Evolutionary conservation across 73 alveolate species (phyloP), one percentile per base, ranked within the genome.

Genomic region (Paramecium caudatum): DNA sequence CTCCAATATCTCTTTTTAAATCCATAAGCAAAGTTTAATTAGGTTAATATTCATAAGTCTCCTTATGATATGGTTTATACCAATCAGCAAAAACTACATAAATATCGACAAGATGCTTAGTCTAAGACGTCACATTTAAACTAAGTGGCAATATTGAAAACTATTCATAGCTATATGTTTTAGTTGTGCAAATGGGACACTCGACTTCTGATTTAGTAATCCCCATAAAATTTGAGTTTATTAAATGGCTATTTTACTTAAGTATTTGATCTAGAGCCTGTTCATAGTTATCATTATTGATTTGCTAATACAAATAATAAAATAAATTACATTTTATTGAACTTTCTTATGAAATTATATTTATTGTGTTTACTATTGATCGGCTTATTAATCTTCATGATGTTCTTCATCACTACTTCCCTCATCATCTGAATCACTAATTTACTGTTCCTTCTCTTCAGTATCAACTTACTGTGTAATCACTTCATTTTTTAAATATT

Each of bases 171-270:
- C 81, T 86, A 37, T 47, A 19, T 3, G 93, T 62, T 37, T 47
- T 46, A 16, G 39, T 37, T 21, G 49, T 36, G 65, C 93, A 86
- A 25, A 62, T 63, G 9, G 93, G 82, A 33, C 93, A 86, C 43
- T 78, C 80, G 25, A 86, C 33, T 41, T 61, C 50, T 0, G 93
- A 86, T 63, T 47, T 37, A 34, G 46, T 15, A 8, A 62, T 23
- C 19, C 93, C 93, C 36, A 86, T 15, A 47, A 23, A 86, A 12
- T 70, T 55, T n/a, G 61, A 33, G 37, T 50, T 45, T 15, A 86
- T n/a, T 1, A 86, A 3, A 1, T 16, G 32, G 19, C 88, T 74
- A 74, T 74, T 41, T 10, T n/a, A 0, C 43, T 74, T 74, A 5
- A 21, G n/a, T 5, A 45, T 45, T 5, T 3, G 6, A 3, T 74